A percentile compares a stretch with the other conserved stretches of the same genome.
Conservation (phyloP, 805 yeast species). For the Yamadazyma kitorensis region DNA sequence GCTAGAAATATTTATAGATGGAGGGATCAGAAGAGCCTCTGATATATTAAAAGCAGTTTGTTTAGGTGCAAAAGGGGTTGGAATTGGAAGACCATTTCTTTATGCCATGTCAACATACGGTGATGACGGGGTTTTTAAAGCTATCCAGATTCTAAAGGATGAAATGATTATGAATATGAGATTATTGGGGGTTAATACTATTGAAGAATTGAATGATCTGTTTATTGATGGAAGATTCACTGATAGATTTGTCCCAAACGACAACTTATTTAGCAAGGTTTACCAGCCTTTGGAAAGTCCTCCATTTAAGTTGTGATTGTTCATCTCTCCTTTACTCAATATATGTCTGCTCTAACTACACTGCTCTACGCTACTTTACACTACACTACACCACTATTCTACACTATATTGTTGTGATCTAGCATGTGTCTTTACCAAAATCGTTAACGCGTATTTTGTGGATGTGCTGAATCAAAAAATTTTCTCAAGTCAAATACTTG, state of each 20-base stretch:
- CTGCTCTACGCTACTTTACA: too few species aligned
- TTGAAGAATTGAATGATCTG: slow-evolving; percentile 54
- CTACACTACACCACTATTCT: too few species aligned
- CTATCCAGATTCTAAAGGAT: slow-evolving; percentile 57
- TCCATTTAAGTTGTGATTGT: slow-evolving; percentile 40
- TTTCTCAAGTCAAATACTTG: too few species aligned
- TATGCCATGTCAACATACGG: slow-evolving; percentile 83
- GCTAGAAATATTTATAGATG: slow-evolving; percentile 68
- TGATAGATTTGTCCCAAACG: slow-evolving; percentile 49
- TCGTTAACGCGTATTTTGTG: too few species aligned
- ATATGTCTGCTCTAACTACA: too few species aligned
- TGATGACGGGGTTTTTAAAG: slow-evolving; percentile 64
- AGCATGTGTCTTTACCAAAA: too few species aligned
- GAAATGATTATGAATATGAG: slow-evolving; percentile 68
- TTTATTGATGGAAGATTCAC: slow-evolving; percentile 57
- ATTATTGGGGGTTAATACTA: slow-evolving; percentile 54
- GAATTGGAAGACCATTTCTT: slow-evolving; percentile 72
- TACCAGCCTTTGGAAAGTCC: slow-evolving; percentile 58
- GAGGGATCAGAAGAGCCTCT: slow-evolving; percentile 75
- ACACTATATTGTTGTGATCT: too few species aligned
- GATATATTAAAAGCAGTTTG: slow-evolving; percentile 76
- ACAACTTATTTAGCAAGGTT: slow-evolving; percentile 50
- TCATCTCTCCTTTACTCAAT: too few species aligned
- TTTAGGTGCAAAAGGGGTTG: slow-evolving; percentile 74
- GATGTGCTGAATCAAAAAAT: too few species aligned